Evolutionary conservation across 2,329 filamentous ascomycete species (phyloP).

Genomic region (Calonectria pauciramosa): DNA sequence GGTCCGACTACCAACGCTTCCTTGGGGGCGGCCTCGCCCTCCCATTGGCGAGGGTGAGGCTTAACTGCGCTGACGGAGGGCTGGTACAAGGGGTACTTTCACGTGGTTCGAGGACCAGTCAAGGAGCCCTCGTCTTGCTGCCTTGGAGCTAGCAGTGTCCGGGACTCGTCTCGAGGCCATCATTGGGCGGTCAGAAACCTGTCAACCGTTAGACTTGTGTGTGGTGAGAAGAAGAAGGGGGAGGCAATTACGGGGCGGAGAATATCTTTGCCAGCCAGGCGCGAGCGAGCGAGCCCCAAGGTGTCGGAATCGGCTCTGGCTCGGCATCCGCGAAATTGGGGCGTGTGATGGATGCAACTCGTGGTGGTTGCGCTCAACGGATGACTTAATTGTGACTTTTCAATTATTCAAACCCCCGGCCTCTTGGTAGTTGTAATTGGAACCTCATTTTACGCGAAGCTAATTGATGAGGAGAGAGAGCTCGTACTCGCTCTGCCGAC

Average conservation of each 20-base stretch:
- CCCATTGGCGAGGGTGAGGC: slow-evolving; percentile 16
- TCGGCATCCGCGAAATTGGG: slow-evolving; percentile 9
- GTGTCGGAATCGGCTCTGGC: background rate
- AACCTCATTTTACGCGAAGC: slow-evolving; percentile 4
- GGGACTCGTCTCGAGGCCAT: slow-evolving; percentile 10
- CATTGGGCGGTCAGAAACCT: slow-evolving; percentile 9
- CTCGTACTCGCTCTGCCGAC: background rate
- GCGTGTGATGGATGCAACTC: slow-evolving; percentile 10
- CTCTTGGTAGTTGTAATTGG: slow-evolving; percentile 7
- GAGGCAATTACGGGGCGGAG: background rate
- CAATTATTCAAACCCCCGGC: background rate
- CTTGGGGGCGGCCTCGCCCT: background rate
- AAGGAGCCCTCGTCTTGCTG: slow-evolving; percentile 3
- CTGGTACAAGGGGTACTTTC: slow-evolving; percentile 23
- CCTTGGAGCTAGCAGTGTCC: background rate
- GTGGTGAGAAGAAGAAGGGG: background rate
- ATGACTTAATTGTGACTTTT: slow-evolving; percentile 8
- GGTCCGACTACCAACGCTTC: slow-evolving; percentile 1
- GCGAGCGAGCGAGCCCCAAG: no score
- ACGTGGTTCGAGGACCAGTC: slow-evolving; percentile 9
- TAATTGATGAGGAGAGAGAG: background rate
- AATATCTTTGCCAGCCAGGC: no score
- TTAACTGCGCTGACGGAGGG: slow-evolving; percentile 6
- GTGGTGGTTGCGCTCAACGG: slow-evolving; percentile 5
- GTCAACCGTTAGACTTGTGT: background rate